phyloP scores from a whole-genome alignment of 139 green algal species.

The Tetraselmis chui region DNA sequence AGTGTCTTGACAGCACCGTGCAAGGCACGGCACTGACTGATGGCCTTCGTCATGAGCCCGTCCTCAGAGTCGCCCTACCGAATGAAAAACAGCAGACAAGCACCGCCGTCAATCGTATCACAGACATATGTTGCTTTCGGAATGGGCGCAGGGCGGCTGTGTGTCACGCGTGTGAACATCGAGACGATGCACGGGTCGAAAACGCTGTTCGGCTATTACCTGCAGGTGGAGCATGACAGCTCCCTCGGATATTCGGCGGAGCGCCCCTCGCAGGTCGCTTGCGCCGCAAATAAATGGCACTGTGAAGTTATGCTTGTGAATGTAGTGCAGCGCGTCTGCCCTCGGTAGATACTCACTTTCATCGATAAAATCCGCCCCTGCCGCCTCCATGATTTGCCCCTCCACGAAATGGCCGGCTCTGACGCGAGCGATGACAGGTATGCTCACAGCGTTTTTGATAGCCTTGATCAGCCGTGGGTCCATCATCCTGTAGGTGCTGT shows the following conservation, averaged over 20 bases:
- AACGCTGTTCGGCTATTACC: too few species aligned
- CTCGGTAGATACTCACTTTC: constrained; percentile 2
- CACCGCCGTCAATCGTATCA: too few species aligned
- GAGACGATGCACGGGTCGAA: too few species aligned
- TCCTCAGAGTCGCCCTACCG: not conserved
- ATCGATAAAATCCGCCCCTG: constrained; percentile 4
- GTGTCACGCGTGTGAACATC: too few species aligned
- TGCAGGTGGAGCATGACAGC: constrained; percentile 39
- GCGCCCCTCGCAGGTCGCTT: constrained; percentile 45
- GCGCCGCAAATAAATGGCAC: constrained; percentile 49
- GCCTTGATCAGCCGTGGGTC: constrained; percentile 6
- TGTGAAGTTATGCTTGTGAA: constrained; percentile 35
- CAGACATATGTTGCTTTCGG: too few species aligned
- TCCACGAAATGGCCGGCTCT: constrained; percentile 12
- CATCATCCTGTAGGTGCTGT: not conserved
- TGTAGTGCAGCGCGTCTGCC: constrained; percentile 2
- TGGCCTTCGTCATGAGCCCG: not conserved
- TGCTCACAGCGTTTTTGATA: constrained; percentile 2
- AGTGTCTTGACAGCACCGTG: not conserved
- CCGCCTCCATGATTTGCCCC: constrained; percentile 4
- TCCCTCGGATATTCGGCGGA: constrained; percentile 48
- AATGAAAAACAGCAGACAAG: not conserved
- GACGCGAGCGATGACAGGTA: constrained; percentile 3
- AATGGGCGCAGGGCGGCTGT: too few species aligned
- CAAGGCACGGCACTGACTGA: not conserved